These are phyloP conservation scores for Plasmodium coatneyi DNA, from an alignment of 169 alveolate species.

Conservation along the genomic window DNA sequence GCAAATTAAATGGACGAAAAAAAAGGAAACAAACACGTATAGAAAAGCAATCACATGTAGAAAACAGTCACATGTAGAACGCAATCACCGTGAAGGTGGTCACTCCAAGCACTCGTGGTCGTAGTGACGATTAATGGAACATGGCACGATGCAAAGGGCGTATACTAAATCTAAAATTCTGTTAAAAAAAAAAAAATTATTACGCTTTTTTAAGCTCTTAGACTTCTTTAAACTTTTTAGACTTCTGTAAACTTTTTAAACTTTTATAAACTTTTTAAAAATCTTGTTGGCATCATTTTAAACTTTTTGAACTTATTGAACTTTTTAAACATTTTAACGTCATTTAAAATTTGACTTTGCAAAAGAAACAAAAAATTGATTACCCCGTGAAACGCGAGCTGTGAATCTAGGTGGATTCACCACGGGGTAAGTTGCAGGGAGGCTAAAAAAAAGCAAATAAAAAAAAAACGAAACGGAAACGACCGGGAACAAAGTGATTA, in stretches of 20 bases:
- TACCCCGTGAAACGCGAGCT: background rate
- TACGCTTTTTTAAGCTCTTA: background rate
- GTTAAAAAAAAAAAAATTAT: constrained; percentile 13
- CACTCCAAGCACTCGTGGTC: background rate
- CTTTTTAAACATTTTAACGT: background rate
- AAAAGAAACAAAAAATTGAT: constrained; percentile 17
- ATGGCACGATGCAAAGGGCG: background rate
- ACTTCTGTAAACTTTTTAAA: background rate
- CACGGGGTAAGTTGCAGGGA: background rate
- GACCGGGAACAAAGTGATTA: background rate
- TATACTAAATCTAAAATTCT: constrained; percentile 72
- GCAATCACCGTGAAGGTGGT: background rate
- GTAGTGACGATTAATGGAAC: background rate
- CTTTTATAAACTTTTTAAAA: background rate
- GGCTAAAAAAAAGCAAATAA: background rate
- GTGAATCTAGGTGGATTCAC: background rate
- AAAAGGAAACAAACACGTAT: background rate
- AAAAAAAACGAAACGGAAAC: background rate
- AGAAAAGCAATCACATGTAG: background rate
- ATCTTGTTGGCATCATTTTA: background rate
- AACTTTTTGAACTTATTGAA: constrained; percentile 15
- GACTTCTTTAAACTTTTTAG: background rate
- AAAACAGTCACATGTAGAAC: background rate
- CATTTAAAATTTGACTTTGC: constrained; percentile 54
- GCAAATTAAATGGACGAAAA: background rate